These are phyloP conservation scores for Obelidium mucronatum DNA, from an alignment of 192 early-diverging fungal species.

Conservation along the genomic window DNA sequence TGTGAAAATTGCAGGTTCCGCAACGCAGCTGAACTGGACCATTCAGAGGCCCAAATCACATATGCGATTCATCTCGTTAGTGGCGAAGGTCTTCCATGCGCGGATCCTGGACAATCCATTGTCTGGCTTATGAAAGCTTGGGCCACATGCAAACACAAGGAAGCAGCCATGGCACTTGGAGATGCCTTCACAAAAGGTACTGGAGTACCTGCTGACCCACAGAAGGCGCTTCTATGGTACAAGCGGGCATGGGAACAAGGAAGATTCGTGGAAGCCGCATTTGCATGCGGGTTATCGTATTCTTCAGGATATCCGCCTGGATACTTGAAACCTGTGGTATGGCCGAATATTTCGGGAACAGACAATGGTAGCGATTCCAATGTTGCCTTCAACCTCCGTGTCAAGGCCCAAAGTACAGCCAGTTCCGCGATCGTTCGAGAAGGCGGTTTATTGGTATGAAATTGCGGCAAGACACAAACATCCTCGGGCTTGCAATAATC, in stretches of 20 bases:
- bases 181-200: conserved; percentile 29
- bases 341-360: not conserved
- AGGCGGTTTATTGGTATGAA: conserved; percentile 23
- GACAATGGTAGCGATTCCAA: not conserved
- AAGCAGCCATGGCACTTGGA: conserved; percentile 33
- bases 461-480: not conserved
- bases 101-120: conserved; percentile 24
- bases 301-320: conserved; percentile 31
- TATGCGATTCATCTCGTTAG: conserved; percentile 15
- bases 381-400: not conserved
- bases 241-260: conserved; percentile 18
- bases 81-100: not conserved
- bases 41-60: conserved; percentile 6
- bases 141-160: conserved; percentile 12
- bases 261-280: conserved; percentile 29
- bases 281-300: conserved; percentile 18
- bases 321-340: not conserved
- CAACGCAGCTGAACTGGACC: conserved; percentile 21
- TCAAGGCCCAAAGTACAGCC: not conserved
- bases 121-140: conserved; percentile 38
- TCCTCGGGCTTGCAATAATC: conserved; percentile 27
- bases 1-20: not conserved
- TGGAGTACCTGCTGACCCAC: conserved; percentile 29
- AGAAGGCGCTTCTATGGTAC: conserved; percentile 36
- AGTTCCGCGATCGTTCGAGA: conserved; percentile 8